Evolutionary conservation across 306 rosid species (phyloP).

Genomic region (Benincasa hispida): DNA sequence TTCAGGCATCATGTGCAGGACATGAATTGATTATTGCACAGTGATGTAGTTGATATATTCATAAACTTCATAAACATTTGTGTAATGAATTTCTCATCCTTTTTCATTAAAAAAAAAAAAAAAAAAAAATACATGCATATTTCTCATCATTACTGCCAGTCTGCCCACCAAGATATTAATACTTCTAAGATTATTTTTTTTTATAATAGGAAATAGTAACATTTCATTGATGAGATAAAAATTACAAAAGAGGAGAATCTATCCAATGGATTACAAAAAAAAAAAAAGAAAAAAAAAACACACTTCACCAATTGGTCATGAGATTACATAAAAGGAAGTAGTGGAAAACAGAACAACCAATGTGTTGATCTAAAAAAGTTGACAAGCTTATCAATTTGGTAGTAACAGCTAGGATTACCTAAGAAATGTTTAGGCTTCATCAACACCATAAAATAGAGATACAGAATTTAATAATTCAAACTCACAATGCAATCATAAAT

Average conservation of each 20-base stretch:
- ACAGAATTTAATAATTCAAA: not conserved
- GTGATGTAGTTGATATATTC: not conserved
- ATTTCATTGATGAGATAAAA: not conserved
- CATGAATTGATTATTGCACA: not conserved
- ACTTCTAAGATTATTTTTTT: too few relatives aligned
- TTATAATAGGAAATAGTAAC: not conserved
- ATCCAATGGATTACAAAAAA: not conserved
- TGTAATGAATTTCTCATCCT: not conserved
- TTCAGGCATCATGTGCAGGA: not conserved
- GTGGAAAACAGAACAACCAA: not conserved
- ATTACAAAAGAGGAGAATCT: not conserved
- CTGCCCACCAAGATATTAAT: not conserved
- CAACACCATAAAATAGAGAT: not conserved
- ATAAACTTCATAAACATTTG: not conserved
- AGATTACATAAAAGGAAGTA: not conserved
- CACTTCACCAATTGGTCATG: not conserved
- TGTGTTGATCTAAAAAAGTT: too few relatives aligned
- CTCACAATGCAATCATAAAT: not conserved
- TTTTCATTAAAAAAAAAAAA: too few relatives aligned
- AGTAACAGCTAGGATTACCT: not conserved
- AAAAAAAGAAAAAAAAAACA: too few relatives aligned
- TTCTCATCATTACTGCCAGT: not conserved
- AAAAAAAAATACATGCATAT: too few relatives aligned
- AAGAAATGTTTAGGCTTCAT: not conserved
- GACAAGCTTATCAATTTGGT: not conserved